phyloP scores from a whole-genome alignment of 2,329 filamentous ascomycete genomes.

The Sporothrix globosa region DNA sequence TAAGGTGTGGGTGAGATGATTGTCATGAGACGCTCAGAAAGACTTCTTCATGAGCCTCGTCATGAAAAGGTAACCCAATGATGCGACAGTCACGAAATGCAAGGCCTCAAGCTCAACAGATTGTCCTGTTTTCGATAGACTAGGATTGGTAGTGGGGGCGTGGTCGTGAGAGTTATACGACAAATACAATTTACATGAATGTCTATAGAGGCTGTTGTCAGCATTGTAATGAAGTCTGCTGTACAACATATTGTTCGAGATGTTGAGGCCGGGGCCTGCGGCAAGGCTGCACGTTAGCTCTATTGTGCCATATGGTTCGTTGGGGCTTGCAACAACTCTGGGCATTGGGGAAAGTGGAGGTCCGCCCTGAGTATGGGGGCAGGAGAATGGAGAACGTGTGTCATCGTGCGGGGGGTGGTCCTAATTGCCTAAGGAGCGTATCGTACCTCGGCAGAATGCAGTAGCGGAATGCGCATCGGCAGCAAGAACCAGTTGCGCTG shows the following conservation, averaged over 20 bases:
- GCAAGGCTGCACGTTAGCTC: slow-evolving; percentile 18
- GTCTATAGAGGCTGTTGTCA: not conserved
- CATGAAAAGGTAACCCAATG: not conserved
- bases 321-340: too few relatives aligned
- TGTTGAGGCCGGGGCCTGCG: not conserved
- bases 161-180: not conserved
- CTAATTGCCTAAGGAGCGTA: not conserved
- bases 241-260: not conserved
- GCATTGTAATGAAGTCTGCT: not conserved
- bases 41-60: not conserved
- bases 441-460: slow-evolving; percentile 31
- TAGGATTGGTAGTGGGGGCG: not conserved
- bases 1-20: not conserved
- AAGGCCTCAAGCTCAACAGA: not conserved
- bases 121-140: not conserved
- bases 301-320: not conserved
- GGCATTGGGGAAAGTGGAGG: slow-evolving; percentile 16
- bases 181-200: not conserved
- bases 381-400: not conserved
- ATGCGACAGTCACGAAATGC: not conserved
- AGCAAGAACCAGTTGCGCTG: not conserved
- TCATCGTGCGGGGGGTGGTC: too few relatives aligned
- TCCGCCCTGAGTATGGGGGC: not conserved
- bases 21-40: slow-evolving; percentile 4
- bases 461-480: slow-evolving; percentile 12